phyloP scores from a whole-genome alignment of 345 rosid genomes.

The Citrus reticulata region DNA sequence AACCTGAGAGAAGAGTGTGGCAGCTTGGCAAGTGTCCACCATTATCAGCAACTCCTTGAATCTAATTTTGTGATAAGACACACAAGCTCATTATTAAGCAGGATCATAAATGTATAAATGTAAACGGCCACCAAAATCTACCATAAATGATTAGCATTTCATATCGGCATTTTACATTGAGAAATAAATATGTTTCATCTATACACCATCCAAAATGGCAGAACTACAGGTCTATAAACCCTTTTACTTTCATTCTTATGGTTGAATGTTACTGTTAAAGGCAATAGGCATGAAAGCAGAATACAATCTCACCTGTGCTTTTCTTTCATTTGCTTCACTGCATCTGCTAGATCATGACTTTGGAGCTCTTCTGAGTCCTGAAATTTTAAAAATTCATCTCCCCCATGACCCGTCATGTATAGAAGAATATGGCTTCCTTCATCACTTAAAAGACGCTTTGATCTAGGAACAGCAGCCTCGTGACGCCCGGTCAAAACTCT shows the following conservation, averaged over 20 bases:
- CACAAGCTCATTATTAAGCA: not conserved
- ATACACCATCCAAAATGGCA: not conserved
- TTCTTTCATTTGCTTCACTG: slow-evolving; percentile 98
- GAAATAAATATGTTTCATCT: not conserved
- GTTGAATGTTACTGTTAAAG: slow-evolving; percentile 5
- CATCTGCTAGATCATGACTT: slow-evolving; percentile 99
- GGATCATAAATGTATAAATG: slow-evolving; percentile 1
- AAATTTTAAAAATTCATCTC: slow-evolving; percentile 93
- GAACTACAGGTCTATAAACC: slow-evolving; percentile 1
- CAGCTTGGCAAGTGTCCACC: slow-evolving; percentile 99
- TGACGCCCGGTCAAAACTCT: slow-evolving; percentile 95
- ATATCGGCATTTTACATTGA: not conserved
- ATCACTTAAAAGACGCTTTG: slow-evolving; percentile 96
- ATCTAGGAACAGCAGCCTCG: slow-evolving; percentile 91
- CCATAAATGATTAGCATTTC: not conserved
- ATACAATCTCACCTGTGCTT: slow-evolving; percentile 61
- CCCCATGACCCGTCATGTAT: slow-evolving; percentile 99
- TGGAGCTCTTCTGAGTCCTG: slow-evolving; percentile 98
- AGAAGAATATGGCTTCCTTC: slow-evolving; percentile 97
- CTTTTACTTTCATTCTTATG: not conserved
- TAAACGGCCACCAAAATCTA: not conserved
- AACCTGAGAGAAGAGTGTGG: slow-evolving; percentile 96
- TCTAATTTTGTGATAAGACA: slow-evolving; percentile 35
- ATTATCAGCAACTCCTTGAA: slow-evolving; percentile 96
- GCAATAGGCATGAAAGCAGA: slow-evolving; percentile 6